Conservation (phyloP, 345 rosid genomes). For the Gossypium ekmanianum region DNA sequence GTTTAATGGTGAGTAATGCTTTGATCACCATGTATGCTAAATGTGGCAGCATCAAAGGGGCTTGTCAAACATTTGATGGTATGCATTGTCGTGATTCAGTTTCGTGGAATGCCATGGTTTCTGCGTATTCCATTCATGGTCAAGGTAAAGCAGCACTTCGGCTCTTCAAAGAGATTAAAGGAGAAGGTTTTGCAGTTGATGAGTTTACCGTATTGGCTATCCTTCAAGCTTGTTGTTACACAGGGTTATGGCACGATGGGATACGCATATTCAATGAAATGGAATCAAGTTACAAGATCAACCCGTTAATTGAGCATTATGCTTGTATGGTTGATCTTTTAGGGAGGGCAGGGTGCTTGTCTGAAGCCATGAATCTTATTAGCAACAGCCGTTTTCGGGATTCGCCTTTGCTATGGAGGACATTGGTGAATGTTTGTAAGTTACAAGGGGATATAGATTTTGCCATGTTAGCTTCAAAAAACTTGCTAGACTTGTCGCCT, state of each 20-base stretch:
- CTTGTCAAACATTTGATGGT: slow-evolving; percentile 21
- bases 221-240: slow-evolving; percentile 35
- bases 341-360: slow-evolving; percentile 25
- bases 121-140: slow-evolving; percentile 32
- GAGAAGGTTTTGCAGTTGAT: slow-evolving; percentile 21
- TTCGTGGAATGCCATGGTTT: slow-evolving; percentile 40
- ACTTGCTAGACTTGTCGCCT: slow-evolving; percentile 31
- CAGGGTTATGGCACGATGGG: slow-evolving; percentile 30
- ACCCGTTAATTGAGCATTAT: slow-evolving; percentile 29
- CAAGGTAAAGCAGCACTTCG: slow-evolving; percentile 26
- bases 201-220: slow-evolving; percentile 25
- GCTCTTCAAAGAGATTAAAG: slow-evolving; percentile 27
- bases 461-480: slow-evolving; percentile 25
- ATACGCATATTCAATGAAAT: slow-evolving; percentile 25
- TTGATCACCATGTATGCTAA: slow-evolving; percentile 37
- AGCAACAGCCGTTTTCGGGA: slow-evolving; percentile 19
- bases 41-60: slow-evolving; percentile 28
- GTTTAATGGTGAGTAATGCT: slow-evolving; percentile 23
- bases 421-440: slow-evolving; percentile 28
- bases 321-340: slow-evolving; percentile 35
- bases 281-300: slow-evolving; percentile 20
- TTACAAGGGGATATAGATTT: slow-evolving; percentile 19
- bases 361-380: slow-evolving; percentile 29
- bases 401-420: slow-evolving; percentile 30
- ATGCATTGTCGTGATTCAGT: slow-evolving; percentile 20